These are phyloP conservation scores for Backusella morwellensis DNA, from an alignment of 192 early-diverging fungal species.

Conservation along the genomic window DNA sequence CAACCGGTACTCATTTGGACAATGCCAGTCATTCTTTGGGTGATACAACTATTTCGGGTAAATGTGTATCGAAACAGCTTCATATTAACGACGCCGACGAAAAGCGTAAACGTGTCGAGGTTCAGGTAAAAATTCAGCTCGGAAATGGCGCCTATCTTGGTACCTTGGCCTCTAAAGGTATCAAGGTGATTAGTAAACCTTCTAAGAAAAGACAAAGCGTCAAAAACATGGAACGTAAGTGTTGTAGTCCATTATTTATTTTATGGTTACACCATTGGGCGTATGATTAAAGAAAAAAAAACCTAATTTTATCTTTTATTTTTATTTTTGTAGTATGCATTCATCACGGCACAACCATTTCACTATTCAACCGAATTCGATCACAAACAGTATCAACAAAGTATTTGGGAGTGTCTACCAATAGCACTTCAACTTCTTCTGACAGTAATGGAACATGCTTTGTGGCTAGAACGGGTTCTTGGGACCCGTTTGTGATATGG, in stretches of 20 bases:
- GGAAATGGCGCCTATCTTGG: slow-evolving; percentile 59
- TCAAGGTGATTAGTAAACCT: slow-evolving; percentile 91
- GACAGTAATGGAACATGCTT: slow-evolving; percentile 59
- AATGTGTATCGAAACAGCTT: slow-evolving; percentile 79
- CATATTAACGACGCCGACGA: slow-evolving; percentile 84
- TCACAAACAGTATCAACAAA: slow-evolving; percentile 92
- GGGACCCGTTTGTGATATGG: slow-evolving; percentile 90
- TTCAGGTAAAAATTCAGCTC: slow-evolving; percentile 70
- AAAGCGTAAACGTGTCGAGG: slow-evolving; percentile 74
- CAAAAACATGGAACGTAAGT: slow-evolving; percentile 67
- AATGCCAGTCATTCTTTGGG: slow-evolving; percentile 19
- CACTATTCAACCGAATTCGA: slow-evolving; percentile 86
- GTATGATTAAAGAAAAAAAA: slow-evolving; percentile 11
- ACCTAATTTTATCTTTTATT: background rate
- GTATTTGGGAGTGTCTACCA: slow-evolving; percentile 67
- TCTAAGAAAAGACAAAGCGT: slow-evolving; percentile 85
- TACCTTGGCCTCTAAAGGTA: slow-evolving; percentile 70
- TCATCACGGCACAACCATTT: slow-evolving; percentile 80
- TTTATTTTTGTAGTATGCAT: slow-evolving; percentile 55
- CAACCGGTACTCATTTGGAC: slow-evolving; percentile 41
- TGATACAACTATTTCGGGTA: slow-evolving; percentile 50
- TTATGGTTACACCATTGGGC: background rate
- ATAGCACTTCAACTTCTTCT: background rate
- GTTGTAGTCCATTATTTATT: background rate
- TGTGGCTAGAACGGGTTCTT: slow-evolving; percentile 68